A percentile compares a stretch with the other conserved stretches of the same genome.
phyloP scores from a whole-genome alignment of 2,329 filamentous ascomycete species.

The Fusarium anthophilum region DNA sequence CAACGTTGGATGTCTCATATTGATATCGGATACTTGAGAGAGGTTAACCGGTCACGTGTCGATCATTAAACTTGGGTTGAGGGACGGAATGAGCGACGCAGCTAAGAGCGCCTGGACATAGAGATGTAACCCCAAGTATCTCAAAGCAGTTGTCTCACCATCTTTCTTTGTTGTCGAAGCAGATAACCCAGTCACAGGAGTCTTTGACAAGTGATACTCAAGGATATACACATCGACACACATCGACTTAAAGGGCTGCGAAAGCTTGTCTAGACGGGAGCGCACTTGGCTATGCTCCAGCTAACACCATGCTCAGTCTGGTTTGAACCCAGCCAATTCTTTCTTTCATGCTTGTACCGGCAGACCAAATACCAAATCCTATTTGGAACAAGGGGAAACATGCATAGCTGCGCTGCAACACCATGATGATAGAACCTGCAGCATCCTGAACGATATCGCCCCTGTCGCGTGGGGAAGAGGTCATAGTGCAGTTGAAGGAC shows the following conservation, averaged over 20 bases:
- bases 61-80: not conserved
- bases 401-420: constrained; percentile 3
- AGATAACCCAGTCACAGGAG: not conserved
- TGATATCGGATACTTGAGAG: not conserved
- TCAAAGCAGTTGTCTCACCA: not conserved
- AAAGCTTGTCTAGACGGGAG: not conserved
- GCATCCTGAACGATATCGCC: not conserved
- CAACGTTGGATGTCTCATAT: not conserved
- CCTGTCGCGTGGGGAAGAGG: constrained; percentile 16
- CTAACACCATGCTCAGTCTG: not conserved
- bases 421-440: constrained; percentile 9
- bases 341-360: not conserved
- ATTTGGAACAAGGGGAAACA: not conserved
- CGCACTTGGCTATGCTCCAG: not conserved
- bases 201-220: not conserved
- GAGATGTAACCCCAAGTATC: not conserved
- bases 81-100: constrained; percentile 21
- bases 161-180: not conserved
- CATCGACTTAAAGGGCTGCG: not conserved
- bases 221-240: not conserved
- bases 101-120: constrained; percentile 10
- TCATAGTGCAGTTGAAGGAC: not conserved
- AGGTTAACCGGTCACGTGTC: constrained; percentile 26
- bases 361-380: not conserved
- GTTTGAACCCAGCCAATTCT: not conserved